Conservation (phyloP, 768 basidiomycete species). For the Macrolepiota dolichaula region DNA sequence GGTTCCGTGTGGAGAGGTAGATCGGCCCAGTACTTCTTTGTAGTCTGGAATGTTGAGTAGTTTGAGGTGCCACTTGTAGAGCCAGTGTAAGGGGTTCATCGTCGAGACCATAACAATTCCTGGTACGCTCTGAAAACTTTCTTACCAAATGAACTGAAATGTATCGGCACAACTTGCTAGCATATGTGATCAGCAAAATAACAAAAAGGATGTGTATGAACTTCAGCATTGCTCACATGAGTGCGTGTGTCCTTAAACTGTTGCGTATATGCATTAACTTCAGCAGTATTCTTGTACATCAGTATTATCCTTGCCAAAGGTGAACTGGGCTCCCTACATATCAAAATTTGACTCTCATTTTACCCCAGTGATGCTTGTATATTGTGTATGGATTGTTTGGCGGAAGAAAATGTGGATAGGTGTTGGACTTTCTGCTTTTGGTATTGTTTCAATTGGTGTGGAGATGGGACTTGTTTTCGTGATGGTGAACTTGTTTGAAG, state of each 20-base stretch:
- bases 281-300: not conserved
- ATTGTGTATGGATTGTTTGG: constrained; percentile 1
- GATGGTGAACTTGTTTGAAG: not conserved
- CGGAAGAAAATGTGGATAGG: not conserved
- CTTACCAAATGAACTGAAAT: not conserved
- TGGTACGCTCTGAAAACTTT: no score
- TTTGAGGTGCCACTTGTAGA: no score
- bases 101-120: no score
- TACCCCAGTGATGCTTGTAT: not conserved
- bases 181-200: not conserved
- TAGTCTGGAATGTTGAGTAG: no score
- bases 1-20: no score
- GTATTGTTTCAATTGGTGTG: not conserved
- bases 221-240: not conserved
- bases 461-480: not conserved
- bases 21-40: no score
- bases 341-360: not conserved
- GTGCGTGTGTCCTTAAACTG: not conserved
- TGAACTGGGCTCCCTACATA: not conserved
- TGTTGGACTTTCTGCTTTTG: not conserved
- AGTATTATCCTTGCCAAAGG: not conserved
- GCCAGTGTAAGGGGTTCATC: no score
- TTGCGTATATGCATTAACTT: no score
- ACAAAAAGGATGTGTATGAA: not conserved
- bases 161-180: not conserved